Percentiles rank a stretch among this genome's conserved stretches.
phyloP scores from a whole-genome alignment of 116 monocot species.

The Zostera marina region DNA sequence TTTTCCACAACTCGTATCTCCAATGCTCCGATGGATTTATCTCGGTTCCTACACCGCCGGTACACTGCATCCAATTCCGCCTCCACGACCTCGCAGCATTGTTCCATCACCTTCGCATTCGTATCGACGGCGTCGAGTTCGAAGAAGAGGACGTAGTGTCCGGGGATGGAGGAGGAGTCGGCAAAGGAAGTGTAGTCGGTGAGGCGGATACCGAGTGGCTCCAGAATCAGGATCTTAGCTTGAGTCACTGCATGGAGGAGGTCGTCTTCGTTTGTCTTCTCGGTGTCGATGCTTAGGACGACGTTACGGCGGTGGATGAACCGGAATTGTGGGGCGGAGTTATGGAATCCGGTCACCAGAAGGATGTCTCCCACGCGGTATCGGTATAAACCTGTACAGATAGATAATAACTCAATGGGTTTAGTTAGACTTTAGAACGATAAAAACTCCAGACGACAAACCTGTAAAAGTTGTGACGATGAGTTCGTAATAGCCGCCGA shows the following conservation, averaged over 20 bases:
- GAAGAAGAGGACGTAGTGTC: slow-evolving; percentile 84
- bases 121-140: slow-evolving; percentile 14
- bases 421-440: no score
- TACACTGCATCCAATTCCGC: slow-evolving; percentile 40
- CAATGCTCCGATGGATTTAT: slow-evolving; percentile 52
- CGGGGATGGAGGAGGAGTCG: slow-evolving; percentile 47
- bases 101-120: slow-evolving; percentile 21
- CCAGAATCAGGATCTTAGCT: slow-evolving; percentile 34
- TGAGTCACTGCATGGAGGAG: slow-evolving; percentile 39
- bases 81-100: slow-evolving; percentile 44
- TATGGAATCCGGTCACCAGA: slow-evolving; percentile 48
- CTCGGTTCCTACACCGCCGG: slow-evolving; percentile 44
- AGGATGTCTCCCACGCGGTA: slow-evolving; percentile 78
- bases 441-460: no score
- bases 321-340: slow-evolving; percentile 53
- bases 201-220: slow-evolving; percentile 28
- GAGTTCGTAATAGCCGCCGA: slow-evolving; percentile 43
- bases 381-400: slow-evolving; percentile 44
- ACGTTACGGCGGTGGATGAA: slow-evolving; percentile 76
- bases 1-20: slow-evolving; percentile 50
- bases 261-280: slow-evolving; percentile 75
- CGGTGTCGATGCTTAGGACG: slow-evolving; percentile 61
- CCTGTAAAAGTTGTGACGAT: slow-evolving; percentile 62
- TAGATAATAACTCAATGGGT: no score
- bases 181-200: slow-evolving; percentile 60